Evolutionary conservation across 2,329 filamentous ascomycete genomes (phyloP), one percentile per base, ranked within the genome.

Genomic region (Stagonosporopsis vannaccii): DNA sequence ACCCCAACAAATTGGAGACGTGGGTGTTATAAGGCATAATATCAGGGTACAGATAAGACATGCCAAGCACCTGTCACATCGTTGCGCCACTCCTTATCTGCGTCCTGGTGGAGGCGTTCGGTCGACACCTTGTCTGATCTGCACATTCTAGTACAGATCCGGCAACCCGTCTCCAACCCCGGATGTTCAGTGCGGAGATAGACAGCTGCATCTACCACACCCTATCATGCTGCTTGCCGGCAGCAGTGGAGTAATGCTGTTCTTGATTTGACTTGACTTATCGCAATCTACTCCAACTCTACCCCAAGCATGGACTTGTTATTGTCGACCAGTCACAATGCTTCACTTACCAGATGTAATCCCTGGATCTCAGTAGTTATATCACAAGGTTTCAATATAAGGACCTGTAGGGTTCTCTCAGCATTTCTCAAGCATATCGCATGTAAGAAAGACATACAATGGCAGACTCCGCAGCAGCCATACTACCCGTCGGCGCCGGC

Each of bases 401-500:
- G 36, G 35, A 32, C 11, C 23, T 20, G 17, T n/a, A 37, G 13
- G 6, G 3, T 19, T n/a, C 15, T 28, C 26, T 30, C 2, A 26
- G 2, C 11, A 22, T 9, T 2, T 19, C 22, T 15, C 15, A 7
- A 19, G 9, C 23, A 15, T 2, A 11, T 4, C 17, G 26, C 13
- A 30, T 28, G 5, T 5, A 13, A 11, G 1, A 28, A 1, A 8
- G n/a, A 1, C 30, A 20, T 26, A 19, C 25, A 43, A 56, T 51
- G 53, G 47, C 47, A 51, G 43, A 43, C 6, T 56, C 53, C 33
- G 47, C 48, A 15, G 48, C 43, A 19, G 53, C 42, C 20, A 30
- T 56, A 26, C n/a, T 56, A n/a, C 53, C 53, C 25, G 70, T 75
- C 1, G 79, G 78, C 11, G 78, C 78, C 6, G 81, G 81, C 36